Evolutionary conservation across 176 grass and related monocot species (phyloP), one percentile per base, ranked within the genome.

Genomic region (Ensete glaucum): DNA sequence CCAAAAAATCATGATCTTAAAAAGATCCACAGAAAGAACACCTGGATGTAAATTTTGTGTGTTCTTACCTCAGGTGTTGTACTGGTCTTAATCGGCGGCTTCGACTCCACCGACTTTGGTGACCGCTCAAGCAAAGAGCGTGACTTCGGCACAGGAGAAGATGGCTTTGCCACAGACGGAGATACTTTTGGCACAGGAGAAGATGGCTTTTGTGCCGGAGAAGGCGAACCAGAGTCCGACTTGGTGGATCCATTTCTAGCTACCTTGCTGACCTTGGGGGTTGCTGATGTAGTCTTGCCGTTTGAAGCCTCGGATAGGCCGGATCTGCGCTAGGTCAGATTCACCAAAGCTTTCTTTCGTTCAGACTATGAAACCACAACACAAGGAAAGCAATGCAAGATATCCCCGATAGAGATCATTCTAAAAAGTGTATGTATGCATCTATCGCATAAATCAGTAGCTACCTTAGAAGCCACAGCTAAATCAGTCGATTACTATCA

Each of bases 41-140:
- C 19, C n/a, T 22, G 63, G 9, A 65, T 65, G 63, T 65, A 11
- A 27, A 26, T 13, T 26, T 65, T 9, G 22, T 9, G 22, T 48
- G 2, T 21, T 71, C 68, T 71, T 71, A 71, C 68, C n/a, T 71
- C 68, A 52, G 68, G 68, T 21, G 68, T 21, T 49, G 27, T 21
- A 21, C 19, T 52, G 68, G 17, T 21, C 10, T 71, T 71, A 11
- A 2, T 51, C 7, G 68, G 48, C 2, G 43, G 34, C 14, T 71
- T 71, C 8, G 48, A 52, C 48, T 71, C 68, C 17, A 17, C 68
- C 2, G 17, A 71, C 68, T 71, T 71, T 0, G 48, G 17, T 5
- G 68, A 51, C 14, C 68, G 68, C 49, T 71, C 68, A 6, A 71
- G 17, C 9, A 29, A 65, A 65, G 63, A 65, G 21, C 63, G 63